A percentile compares a stretch with the other conserved stretches of the same genome.
These are phyloP conservation scores for Colletotrichum sp. DNA, from an alignment of 2,329 filamentous ascomycete genomes.

Conservation along the genomic window DNA sequence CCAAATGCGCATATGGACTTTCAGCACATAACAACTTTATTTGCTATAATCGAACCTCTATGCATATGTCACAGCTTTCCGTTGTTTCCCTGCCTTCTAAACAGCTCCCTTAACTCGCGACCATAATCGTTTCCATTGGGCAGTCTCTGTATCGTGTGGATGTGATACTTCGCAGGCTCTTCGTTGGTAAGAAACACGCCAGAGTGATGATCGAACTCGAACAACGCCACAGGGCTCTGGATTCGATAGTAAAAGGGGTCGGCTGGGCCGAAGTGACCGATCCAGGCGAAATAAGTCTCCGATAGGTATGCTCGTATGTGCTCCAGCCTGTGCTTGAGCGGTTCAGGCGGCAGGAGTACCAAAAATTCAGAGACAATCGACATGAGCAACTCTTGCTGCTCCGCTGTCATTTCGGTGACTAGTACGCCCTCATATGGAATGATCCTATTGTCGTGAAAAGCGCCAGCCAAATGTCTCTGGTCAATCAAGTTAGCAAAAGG, in stretches of 20 bases:
- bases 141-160: neutral
- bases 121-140: neutral
- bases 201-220: neutral
- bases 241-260: neutral
- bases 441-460: neutral
- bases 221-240: neutral
- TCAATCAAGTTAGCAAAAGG: neutral
- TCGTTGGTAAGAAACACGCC: neutral
- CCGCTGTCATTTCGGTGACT: neutral
- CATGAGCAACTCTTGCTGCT: neutral
- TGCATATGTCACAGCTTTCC: neutral
- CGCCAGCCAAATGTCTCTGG: neutral
- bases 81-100: neutral
- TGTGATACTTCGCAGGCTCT: neutral
- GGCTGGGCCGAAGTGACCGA: neutral
- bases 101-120: neutral
- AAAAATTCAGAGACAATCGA: neutral
- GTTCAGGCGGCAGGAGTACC: neutral
- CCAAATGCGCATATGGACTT: neutral
- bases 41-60: neutral
- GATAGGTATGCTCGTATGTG: neutral
- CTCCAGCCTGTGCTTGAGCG: neutral
- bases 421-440: neutral
- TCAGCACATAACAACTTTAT: neutral
- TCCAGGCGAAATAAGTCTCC: neutral